Conservation (phyloP, 164 flowering plant species). For the Taxillus chinensis region DNA sequence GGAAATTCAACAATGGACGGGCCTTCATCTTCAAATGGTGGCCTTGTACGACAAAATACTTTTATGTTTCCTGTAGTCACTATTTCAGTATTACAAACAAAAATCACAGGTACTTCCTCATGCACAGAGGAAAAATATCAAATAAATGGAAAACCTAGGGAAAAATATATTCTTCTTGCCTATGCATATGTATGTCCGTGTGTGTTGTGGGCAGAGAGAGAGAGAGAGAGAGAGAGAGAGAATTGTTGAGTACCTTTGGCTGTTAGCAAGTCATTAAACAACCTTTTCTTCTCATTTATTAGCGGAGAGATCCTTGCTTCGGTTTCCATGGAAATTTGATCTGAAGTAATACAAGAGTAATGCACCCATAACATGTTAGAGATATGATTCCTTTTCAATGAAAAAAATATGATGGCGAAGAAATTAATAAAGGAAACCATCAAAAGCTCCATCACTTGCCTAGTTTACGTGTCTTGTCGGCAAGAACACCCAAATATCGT, state of each 20-base stretch:
- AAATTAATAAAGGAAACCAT: neutral
- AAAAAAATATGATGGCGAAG: neutral
- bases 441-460: constrained; percentile 34
- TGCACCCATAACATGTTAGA: neutral
- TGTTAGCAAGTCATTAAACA: constrained; percentile 91
- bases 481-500: constrained; percentile 77
- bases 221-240: neutral
- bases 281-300: constrained; percentile 73
- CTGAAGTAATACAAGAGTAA: constrained; percentile 29
- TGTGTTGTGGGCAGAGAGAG: constrained; percentile 2
- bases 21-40: constrained; percentile 92
- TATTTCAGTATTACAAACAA: constrained; percentile 9
- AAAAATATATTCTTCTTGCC: constrained; percentile 1
- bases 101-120: neutral
- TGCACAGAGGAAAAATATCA: too few species aligned
- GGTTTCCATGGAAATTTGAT: constrained; percentile 76
- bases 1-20: constrained; percentile 82
- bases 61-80: constrained; percentile 69
- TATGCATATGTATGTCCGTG: neutral
- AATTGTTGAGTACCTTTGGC: constrained; percentile 59
- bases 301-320: constrained; percentile 85
- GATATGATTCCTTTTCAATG: too few species aligned
- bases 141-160: neutral
- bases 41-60: constrained; percentile 87
- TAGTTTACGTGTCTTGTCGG: constrained; percentile 69